Conservation (phyloP, 1,139 yeast species). For the Magnusiomyces ingens region DNA sequence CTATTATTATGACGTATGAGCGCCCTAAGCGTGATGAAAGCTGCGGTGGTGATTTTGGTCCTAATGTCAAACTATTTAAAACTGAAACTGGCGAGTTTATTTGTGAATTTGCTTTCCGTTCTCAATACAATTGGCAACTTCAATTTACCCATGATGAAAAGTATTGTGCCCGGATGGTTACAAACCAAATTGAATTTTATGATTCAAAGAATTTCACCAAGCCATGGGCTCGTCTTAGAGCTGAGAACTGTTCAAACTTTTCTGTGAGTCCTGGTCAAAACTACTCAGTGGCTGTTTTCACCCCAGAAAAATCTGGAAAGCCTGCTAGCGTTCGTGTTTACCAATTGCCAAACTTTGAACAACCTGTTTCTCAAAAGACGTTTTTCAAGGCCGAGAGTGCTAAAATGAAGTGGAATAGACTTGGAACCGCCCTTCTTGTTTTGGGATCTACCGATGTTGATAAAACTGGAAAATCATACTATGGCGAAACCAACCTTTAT, state of each 20-base stretch:
- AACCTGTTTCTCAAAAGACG: conserved; percentile 78
- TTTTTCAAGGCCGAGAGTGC: conserved; percentile 96
- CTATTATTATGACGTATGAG: conserved; percentile 82
- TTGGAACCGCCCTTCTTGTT: conserved; percentile 91
- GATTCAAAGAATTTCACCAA: conserved; percentile 49
- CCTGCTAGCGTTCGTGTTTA: conserved; percentile 87
- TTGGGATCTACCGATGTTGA: conserved; percentile 95
- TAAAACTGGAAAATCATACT: conserved; percentile 86
- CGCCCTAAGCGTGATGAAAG: conserved; percentile 55
- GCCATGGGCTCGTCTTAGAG: conserved; percentile 55
- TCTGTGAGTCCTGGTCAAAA: conserved; percentile 81
- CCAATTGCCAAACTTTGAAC: conserved; percentile 61
- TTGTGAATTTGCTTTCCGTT: conserved; percentile 68
- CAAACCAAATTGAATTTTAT: conserved; percentile 62
- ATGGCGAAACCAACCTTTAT: conserved; percentile 92
- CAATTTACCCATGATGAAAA: conserved; percentile 79
- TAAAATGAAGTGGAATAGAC: conserved; percentile 83
- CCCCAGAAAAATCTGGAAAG: conserved; percentile 68
- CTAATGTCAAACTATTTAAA: conserved; percentile 73
- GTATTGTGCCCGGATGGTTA: conserved; percentile 55
- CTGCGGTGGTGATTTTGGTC: conserved; percentile 57
- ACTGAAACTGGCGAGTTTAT: conserved; percentile 42
- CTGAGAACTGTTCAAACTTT: conserved; percentile 47
- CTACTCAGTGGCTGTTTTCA: conserved; percentile 86
- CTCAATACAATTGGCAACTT: conserved; percentile 87